Percentiles rank a stretch among this genome's conserved stretches.
These are phyloP conservation scores for Zymoseptoria brevis DNA, from an alignment of 2,329 filamentous ascomycete species.

Conservation along the genomic window DNA sequence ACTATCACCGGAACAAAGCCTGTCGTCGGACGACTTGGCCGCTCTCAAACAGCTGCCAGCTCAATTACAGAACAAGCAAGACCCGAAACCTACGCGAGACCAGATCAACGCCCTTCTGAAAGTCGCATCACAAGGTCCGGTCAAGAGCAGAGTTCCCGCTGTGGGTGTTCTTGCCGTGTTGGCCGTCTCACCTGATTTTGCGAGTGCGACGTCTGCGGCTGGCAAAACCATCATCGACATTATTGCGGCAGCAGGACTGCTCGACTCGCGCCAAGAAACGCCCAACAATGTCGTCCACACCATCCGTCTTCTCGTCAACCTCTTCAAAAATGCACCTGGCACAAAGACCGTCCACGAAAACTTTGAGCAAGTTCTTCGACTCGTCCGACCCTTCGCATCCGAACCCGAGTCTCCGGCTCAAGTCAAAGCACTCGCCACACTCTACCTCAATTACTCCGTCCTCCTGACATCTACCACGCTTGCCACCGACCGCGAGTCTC, in stretches of 20 bases:
- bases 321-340: slow-evolving; percentile 70
- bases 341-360: slow-evolving; percentile 49
- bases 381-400: slow-evolving; percentile 57
- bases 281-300: slow-evolving; percentile 86
- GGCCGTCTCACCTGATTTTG: slow-evolving; percentile 59
- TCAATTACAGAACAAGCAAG: slow-evolving; percentile 51
- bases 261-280: slow-evolving; percentile 48
- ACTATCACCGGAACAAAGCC: slow-evolving; percentile 44
- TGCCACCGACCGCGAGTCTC: slow-evolving; percentile 23
- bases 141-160: slow-evolving; percentile 69
- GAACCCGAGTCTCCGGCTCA: slow-evolving; percentile 52
- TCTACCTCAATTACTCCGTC: slow-evolving; percentile 78
- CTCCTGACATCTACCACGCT: slow-evolving; percentile 45
- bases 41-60: slow-evolving; percentile 54
- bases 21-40: slow-evolving; percentile 65
- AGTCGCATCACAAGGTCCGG: slow-evolving; percentile 71
- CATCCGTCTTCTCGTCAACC: slow-evolving; percentile 70
- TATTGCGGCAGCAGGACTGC: slow-evolving; percentile 51
- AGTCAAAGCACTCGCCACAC: slow-evolving; percentile 70
- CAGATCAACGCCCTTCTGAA: slow-evolving; percentile 53
- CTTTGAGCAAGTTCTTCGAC: slow-evolving; percentile 53
- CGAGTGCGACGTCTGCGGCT: slow-evolving; percentile 48
- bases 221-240: slow-evolving; percentile 51
- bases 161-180: slow-evolving; percentile 83
- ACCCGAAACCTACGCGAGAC: slow-evolving; percentile 29